Percentiles rank a stretch among this genome's conserved stretches.
Evolutionary conservation across 1,284 basidiomycete species (phyloP).

Genomic region (Rhodotorula sp.): DNA sequence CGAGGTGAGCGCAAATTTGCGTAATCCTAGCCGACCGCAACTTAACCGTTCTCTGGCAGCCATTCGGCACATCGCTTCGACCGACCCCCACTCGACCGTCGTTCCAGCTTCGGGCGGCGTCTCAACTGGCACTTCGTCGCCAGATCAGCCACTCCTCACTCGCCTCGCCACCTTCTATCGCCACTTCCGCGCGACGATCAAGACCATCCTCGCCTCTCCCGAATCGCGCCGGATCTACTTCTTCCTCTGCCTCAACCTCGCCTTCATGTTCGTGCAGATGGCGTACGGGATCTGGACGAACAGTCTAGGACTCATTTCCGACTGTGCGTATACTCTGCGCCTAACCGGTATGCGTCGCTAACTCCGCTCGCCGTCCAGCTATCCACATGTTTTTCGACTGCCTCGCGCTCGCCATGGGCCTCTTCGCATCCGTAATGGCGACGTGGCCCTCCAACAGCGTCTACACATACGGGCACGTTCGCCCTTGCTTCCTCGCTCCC

Average conservation of each 20-base stretch:
- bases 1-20: conserved; percentile 29
- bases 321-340: conserved; percentile 62
- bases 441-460: conserved; percentile 92
- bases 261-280: conserved; percentile 75
- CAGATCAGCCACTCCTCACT: conserved; percentile 24
- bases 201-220: conserved; percentile 82
- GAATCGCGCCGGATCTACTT: conserved; percentile 96
- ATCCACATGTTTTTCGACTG: conserved; percentile 99
- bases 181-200: conserved; percentile 54
- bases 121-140: conserved; percentile 15
- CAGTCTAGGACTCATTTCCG: conserved; percentile 91
- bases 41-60: conserved; percentile 17
- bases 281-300: conserved; percentile 95
- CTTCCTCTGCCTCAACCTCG: conserved; percentile 90
- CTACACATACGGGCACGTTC: conserved; percentile 85
- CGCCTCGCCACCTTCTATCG: conserved; percentile 35
- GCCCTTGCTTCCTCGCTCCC: not conserved
- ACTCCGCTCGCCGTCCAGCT: conserved; percentile 56
- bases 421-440: conserved; percentile 96
- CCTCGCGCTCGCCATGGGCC: conserved; percentile 91
- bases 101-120: conserved; percentile 14
- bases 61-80: conserved; percentile 40
- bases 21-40: too few species aligned
- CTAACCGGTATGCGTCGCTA: not conserved
- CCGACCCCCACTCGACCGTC: conserved; percentile 38